These are phyloP conservation scores for Fusarium torulosum DNA, from an alignment of 2,329 filamentous ascomycete species.

Conservation along the genomic window DNA sequence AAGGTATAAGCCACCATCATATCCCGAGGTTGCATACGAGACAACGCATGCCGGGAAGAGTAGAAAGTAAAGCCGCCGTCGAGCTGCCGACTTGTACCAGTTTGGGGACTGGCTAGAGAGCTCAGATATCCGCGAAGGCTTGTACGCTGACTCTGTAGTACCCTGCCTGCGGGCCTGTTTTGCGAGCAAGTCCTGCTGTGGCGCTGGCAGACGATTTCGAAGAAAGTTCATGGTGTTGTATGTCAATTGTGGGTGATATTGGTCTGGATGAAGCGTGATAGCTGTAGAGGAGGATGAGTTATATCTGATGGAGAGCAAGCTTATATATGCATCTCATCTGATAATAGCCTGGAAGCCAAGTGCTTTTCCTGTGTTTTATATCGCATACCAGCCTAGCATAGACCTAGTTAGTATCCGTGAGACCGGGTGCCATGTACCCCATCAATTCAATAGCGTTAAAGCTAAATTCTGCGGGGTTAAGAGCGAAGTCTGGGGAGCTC, in stretches of 20 bases:
- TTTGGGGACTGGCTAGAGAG: conserved; percentile 43
- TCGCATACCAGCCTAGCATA: background rate
- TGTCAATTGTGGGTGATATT: no score
- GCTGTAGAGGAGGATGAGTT: no score
- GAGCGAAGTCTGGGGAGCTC: conserved; percentile 5
- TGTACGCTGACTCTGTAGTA: conserved; percentile 21
- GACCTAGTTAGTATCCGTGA: conserved; percentile 6
- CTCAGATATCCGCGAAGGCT: conserved; percentile 49
- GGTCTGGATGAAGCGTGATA: no score
- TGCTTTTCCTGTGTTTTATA: background rate
- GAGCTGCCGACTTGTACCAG: conserved; percentile 51
- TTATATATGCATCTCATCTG: no score
- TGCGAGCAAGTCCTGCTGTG: conserved; percentile 13
- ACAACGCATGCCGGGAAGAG: conserved; percentile 53
- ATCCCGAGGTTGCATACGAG: conserved; percentile 55
- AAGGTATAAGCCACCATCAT: conserved; percentile 55
- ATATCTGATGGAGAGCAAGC: no score
- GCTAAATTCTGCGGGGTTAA: conserved; percentile 15
- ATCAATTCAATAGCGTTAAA: conserved; percentile 13
- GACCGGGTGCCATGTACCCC: background rate
- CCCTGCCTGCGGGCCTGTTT: conserved; percentile 37
- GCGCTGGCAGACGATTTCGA: conserved; percentile 12
- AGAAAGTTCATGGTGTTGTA: background rate
- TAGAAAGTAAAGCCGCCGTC: conserved; percentile 50
- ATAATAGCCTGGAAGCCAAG: no score